Conservation (phyloP, 768 basidiomycete species). For the Krasilnikovozyma curviuscula region DNA sequence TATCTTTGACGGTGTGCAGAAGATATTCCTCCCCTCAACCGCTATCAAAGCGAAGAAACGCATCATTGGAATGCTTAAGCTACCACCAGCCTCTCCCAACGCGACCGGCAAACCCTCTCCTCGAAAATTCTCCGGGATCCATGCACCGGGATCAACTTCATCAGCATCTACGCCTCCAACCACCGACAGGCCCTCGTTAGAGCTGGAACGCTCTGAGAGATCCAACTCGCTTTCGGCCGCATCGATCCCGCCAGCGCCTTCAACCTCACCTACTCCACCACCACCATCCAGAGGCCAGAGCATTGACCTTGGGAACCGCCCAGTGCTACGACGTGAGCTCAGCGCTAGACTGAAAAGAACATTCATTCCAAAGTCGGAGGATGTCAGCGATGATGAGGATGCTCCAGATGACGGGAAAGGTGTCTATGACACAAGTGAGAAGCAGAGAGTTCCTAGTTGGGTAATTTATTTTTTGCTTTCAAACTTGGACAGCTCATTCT, state of each 20-base stretch:
- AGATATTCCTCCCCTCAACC: constrained; percentile 10
- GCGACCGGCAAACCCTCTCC: not conserved
- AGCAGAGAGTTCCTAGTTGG: constrained; percentile 6
- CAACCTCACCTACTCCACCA: not conserved
- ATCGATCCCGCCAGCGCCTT: not conserved
- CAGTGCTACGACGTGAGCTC: constrained; percentile 2
- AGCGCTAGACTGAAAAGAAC: constrained; percentile 1
- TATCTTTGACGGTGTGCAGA: constrained; percentile 2
- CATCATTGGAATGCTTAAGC: constrained; percentile 8
- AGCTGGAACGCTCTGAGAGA: too few relatives aligned
- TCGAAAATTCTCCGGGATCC: too few relatives aligned
- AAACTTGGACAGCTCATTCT: too few relatives aligned
- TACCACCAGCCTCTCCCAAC: constrained; percentile 1
- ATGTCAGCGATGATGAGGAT: not conserved
- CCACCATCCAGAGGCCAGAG: not conserved
- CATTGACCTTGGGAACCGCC: not conserved
- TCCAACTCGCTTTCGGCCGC: too few relatives aligned
- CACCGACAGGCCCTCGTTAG: constrained; percentile 2
- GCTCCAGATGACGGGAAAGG: not conserved
- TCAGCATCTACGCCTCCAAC: not conserved
- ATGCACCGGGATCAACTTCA: too few relatives aligned
- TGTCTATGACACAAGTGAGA: constrained; percentile 8
- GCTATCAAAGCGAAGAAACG: constrained; percentile 9
- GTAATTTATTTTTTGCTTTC: too few relatives aligned
- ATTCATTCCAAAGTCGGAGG: constrained; percentile 2